Evolutionary conservation across 1,139 yeast species (phyloP), one percentile per base, ranked within the genome.

Genomic region (Geotrichum cucujoidarum): DNA sequence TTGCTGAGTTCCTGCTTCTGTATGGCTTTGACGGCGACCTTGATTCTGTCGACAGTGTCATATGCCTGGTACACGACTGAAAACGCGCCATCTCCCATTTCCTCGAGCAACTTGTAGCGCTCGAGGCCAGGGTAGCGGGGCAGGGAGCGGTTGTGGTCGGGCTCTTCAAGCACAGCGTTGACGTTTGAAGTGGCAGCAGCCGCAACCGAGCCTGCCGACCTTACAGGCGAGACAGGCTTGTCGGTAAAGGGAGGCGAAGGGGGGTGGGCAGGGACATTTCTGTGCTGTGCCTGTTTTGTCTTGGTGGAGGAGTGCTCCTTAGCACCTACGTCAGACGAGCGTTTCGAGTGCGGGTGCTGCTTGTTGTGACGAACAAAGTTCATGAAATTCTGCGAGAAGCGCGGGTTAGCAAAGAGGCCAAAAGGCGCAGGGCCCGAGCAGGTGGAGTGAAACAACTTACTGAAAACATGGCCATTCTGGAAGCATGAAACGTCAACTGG

Each of bases 21-120:
- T 52, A 94, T 89, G 53, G 89, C 80, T 64, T 92, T 92, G 57
- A 92, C 78, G 18, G 98, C 97, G 41, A 89, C 90, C 8, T 65
- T 59, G 43, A 73, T 74, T 17, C 74, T 70, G 1, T 77, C 71
- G 10, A 58, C 57, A 4, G 63, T 52, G 58, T 82, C 80, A 32
- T 70, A 57, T 0, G 95, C 97, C 58, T 79, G 79, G 67, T 81
- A 89, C 4, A 90, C 97, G 21, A 79, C 76, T 3, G 95, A 86
- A 64, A 90, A 90, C 0, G 97, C 97, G 14, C 97, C 97, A 63
- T 72, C 75, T 46, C 74, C 75, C 67, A 70, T 68, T 56, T 71
- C 69, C 52, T 66, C 76, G 50, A 73, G 53, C 43, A 77, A 67
- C 42, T 64, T 61, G 60, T 75, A 80, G 27, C 71, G 42, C 22